Evolutionary conservation across 176 grass and related monocot genomes (phyloP).

Genomic region (Zoysia pacifica): DNA sequence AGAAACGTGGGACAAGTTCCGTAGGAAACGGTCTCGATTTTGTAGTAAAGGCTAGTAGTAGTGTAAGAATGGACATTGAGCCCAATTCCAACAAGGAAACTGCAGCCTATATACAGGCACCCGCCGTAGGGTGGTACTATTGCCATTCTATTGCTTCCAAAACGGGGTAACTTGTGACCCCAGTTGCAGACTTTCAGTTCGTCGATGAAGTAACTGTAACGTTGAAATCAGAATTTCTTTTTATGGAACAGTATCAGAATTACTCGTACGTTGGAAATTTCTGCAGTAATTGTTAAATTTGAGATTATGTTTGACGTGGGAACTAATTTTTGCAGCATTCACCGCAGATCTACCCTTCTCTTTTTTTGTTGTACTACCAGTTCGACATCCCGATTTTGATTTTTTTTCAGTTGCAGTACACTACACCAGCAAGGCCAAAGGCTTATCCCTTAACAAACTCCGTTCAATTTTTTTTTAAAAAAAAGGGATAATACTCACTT

Average conservation of each 20-base stretch:
- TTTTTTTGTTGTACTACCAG: background rate
- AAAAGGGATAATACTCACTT: no score
- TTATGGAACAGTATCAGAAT: background rate
- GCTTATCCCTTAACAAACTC: no score
- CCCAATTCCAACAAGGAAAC: background rate
- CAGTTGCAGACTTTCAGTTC: conserved; percentile 18
- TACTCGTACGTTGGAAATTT: background rate
- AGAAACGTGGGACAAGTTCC: background rate
- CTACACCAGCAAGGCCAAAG: background rate
- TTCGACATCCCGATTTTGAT: no score
- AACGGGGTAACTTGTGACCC: conserved; percentile 6
- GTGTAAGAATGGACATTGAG: background rate
- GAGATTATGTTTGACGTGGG: background rate
- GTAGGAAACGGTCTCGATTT: conserved; percentile 23
- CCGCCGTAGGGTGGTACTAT: background rate
- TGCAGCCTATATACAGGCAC: background rate
- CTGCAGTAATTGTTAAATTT: background rate
- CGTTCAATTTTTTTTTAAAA: no score
- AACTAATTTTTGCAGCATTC: background rate
- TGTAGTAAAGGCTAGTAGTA: conserved; percentile 6
- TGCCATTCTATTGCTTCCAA: conserved; percentile 38
- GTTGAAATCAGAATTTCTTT: background rate
- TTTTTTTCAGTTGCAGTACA: background rate
- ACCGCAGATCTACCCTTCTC: background rate
- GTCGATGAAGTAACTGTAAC: conserved; percentile 30